These are phyloP conservation scores for Ochromonas danica DNA, from an alignment of 108 stramenopile genomes.

Conservation along the genomic window DNA sequence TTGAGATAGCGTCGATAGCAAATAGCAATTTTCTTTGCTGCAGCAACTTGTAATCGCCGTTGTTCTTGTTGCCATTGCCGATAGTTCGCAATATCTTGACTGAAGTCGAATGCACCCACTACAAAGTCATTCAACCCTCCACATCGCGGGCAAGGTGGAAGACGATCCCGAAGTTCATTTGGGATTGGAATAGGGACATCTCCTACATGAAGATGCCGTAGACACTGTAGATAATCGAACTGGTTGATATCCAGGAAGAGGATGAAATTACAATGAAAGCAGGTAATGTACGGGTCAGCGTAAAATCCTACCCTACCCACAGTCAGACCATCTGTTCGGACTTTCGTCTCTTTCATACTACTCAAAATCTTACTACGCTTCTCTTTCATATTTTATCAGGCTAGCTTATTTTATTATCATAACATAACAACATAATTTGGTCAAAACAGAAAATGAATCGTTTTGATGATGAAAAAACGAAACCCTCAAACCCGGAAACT, in stretches of 20 bases:
- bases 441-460: too few species aligned
- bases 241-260: conserved; percentile 19
- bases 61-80: background rate
- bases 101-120: background rate
- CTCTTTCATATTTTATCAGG: too few species aligned
- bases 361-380: too few species aligned
- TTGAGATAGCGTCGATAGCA: background rate
- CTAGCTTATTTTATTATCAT: too few species aligned
- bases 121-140: background rate
- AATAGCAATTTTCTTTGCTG: background rate
- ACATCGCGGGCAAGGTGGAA: background rate
- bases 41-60: background rate
- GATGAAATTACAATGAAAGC: conserved; percentile 22
- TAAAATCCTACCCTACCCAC: too few species aligned
- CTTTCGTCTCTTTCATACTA: too few species aligned
- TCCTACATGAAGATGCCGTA: too few species aligned
- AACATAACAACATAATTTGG: too few species aligned
- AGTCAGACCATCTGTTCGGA: too few species aligned
- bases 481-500: too few species aligned
- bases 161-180: background rate
- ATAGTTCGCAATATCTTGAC: background rate
- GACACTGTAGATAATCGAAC: too few species aligned
- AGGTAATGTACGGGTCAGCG: conserved; percentile 25
- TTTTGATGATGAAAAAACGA: too few species aligned
- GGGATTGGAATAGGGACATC: background rate